Evolutionary conservation across 163 green algal species (phyloP).

Genomic region (Scenedesmus sp.): DNA sequence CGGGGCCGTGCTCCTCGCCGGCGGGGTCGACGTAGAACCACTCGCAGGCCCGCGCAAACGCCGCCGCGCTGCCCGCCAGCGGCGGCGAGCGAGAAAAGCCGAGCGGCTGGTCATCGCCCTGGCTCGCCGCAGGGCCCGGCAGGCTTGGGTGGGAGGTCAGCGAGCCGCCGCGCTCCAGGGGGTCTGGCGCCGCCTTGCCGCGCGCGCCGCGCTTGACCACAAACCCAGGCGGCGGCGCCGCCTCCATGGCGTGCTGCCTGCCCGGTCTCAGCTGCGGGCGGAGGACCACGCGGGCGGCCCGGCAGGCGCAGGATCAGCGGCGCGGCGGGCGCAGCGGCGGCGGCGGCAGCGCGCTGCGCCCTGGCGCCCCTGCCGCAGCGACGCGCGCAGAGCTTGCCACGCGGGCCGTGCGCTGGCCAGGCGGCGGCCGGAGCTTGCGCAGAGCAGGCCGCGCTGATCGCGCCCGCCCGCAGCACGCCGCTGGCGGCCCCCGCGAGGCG

Average conservation of each 20-base stretch:
- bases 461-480: too few relatives aligned
- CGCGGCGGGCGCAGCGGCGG: too few relatives aligned
- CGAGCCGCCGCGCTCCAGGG: not conserved
- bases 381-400: too few relatives aligned
- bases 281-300: too few relatives aligned
- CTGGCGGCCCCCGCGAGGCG: too few relatives aligned
- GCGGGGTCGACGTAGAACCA: slow-evolving; percentile 45
- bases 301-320: too few relatives aligned
- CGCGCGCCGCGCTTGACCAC: slow-evolving; percentile 34
- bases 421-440: too few relatives aligned
- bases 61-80: not conserved
- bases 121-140: not conserved
- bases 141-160: not conserved
- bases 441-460: too few relatives aligned
- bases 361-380: too few relatives aligned
- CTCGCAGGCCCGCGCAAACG: slow-evolving; percentile 28
- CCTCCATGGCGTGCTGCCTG: slow-evolving; percentile 33
- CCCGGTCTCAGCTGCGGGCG: too few relatives aligned
- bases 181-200: not conserved
- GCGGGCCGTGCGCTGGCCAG: too few relatives aligned
- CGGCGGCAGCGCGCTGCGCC: too few relatives aligned
- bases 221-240: slow-evolving; percentile 24
- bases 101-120: not conserved
- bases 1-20: slow-evolving; percentile 44
- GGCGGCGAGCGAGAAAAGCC: slow-evolving; percentile 11